Evolutionary conservation across 2,329 filamentous ascomycete species (phyloP).

Genomic region (Raffaelea deltoideospora): DNA sequence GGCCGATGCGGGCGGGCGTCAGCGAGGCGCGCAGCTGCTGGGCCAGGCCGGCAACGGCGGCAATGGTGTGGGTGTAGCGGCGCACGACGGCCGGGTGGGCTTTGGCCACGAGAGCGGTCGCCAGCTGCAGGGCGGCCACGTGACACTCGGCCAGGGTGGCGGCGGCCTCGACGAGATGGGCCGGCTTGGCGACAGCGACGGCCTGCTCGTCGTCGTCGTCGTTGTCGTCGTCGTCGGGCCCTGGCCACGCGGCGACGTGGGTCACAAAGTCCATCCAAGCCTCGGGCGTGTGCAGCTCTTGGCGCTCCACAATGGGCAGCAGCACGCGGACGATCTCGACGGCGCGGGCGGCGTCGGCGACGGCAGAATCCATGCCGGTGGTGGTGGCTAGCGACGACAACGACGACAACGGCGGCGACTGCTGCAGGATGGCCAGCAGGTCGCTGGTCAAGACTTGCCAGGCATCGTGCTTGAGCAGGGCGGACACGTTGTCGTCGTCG

Average conservation of each 20-base stretch:
- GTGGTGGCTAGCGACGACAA: too few relatives aligned
- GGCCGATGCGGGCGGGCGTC: slow-evolving; percentile 7
- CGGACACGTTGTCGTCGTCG: slow-evolving; percentile 25
- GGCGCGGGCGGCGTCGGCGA: slow-evolving; percentile 27
- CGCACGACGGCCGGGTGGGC: slow-evolving; percentile 29
- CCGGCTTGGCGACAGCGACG: slow-evolving; percentile 30
- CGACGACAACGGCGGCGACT: too few relatives aligned
- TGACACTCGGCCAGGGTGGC: slow-evolving; percentile 29
- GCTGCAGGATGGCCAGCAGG: slow-evolving; percentile 25
- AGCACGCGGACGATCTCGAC: slow-evolving; percentile 41
- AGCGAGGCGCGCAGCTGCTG: slow-evolving; percentile 22
- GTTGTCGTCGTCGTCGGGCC: slow-evolving; percentile 23
- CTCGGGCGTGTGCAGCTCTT: slow-evolving; percentile 25
- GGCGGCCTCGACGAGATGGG: slow-evolving; percentile 7
- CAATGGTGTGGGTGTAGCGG: slow-evolving; percentile 35
- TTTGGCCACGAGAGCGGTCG: slow-evolving; percentile 32
- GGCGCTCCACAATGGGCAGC: slow-evolving; percentile 33
- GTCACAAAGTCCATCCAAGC: slow-evolving; percentile 43
- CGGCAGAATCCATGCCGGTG: not conserved
- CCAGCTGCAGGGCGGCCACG: slow-evolving; percentile 39
- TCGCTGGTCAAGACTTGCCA: slow-evolving; percentile 39
- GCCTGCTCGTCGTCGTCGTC: slow-evolving; percentile 40
- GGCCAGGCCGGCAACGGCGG: slow-evolving; percentile 33
- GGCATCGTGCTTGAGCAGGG: slow-evolving; percentile 34
- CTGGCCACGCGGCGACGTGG: slow-evolving; percentile 30